These are phyloP conservation scores for Penicillium cosmopolitanum DNA, from an alignment of 495 filamentous ascomycete species.

Conservation along the genomic window DNA sequence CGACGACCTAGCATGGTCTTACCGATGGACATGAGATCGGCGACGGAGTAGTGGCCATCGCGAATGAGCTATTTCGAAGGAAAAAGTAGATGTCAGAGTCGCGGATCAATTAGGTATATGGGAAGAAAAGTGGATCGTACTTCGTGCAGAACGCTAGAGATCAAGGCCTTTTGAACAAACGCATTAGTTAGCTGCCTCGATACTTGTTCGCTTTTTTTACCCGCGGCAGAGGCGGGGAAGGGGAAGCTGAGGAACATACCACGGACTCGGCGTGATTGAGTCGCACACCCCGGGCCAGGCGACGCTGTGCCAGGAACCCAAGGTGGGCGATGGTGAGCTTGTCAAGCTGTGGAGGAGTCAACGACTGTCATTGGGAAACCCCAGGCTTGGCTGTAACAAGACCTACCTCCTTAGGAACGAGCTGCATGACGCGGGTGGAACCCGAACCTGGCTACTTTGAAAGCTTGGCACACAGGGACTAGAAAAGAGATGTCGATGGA, in stretches of 20 bases:
- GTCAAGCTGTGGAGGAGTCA: constrained; percentile 67
- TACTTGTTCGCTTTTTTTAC: no score
- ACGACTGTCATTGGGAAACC: constrained; percentile 1
- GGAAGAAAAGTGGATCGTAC: constrained; percentile 39
- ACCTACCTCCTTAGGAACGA: constrained; percentile 82
- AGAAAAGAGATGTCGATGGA: not conserved
- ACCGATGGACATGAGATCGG: constrained; percentile 90
- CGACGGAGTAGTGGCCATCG: constrained; percentile 91
- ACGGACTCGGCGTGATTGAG: constrained; percentile 92
- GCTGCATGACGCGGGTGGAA: constrained; percentile 66
- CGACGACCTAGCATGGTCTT: constrained; percentile 91
- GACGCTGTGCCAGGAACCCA: constrained; percentile 83
- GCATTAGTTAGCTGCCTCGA: not conserved
- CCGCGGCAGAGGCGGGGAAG: no score
- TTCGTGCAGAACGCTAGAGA: constrained; percentile 89
- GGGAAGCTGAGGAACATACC: constrained; percentile 51
- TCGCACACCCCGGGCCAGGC: constrained; percentile 85
- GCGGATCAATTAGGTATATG: constrained; percentile 6
- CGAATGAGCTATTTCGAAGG: constrained; percentile 75
- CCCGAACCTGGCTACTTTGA: constrained; percentile 17
- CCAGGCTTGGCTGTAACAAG: constrained; percentile 19
- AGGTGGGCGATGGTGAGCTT: constrained; percentile 94
- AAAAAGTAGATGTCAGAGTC: not conserved
- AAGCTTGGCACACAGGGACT: constrained; percentile 24
- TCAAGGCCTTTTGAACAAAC: constrained; percentile 67